Percentiles rank a stretch among this genome's conserved stretches.
Conservation (phyloP, 441 rosid species). For the Rhodomyrtus psidioides region DNA sequence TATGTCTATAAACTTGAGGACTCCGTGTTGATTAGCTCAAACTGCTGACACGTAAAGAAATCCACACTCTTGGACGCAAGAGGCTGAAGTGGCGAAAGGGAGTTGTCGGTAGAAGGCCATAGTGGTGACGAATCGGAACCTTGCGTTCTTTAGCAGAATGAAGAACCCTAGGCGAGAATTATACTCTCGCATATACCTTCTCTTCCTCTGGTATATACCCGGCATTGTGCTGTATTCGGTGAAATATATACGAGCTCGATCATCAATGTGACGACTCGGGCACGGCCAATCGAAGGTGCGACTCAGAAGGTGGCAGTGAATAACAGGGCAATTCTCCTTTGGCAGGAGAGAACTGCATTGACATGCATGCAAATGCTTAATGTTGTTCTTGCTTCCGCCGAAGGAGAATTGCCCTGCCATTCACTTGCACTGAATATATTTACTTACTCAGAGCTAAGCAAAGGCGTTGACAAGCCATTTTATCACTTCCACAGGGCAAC, state of each 20-base stretch:
- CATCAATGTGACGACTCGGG: not conserved
- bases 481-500: not conserved
- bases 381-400: no score
- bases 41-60: not conserved
- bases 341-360: constrained; percentile 18
- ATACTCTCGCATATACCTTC: not conserved
- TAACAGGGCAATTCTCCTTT: constrained; percentile 49
- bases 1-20: not conserved
- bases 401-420: no score
- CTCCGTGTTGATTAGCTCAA: not conserved
- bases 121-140: not conserved
- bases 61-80: not conserved
- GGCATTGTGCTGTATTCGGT: not conserved
- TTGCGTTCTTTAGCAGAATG: not conserved
- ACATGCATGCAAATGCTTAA: no score
- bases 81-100: not conserved
- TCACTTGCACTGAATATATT: not conserved
- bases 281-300: not conserved
- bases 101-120: not conserved
- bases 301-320: constrained; percentile 21
- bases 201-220: not conserved
- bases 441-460: not conserved
- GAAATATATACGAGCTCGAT: not conserved
- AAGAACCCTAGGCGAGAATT: not conserved
- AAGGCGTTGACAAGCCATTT: not conserved